Percentiles rank a stretch among this genome's conserved stretches.
phyloP scores from a whole-genome alignment of 768 basidiomycete species.

The Peribolospora kevripleyi region DNA sequence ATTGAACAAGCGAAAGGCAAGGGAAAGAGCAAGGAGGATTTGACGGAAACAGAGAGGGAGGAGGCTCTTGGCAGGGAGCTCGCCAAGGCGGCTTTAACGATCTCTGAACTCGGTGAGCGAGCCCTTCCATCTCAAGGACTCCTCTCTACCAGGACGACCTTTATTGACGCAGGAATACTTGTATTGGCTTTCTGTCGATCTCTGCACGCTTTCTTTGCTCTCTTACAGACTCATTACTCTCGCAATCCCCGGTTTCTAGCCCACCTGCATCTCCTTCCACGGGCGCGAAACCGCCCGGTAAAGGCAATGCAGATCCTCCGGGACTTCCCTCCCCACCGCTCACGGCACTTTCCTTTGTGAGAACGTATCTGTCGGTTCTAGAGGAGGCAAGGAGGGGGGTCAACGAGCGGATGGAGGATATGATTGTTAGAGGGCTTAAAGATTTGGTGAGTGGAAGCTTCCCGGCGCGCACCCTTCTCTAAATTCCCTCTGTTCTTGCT shows the following conservation, averaged over 20 bases:
- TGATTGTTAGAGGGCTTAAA: constrained; percentile 57
- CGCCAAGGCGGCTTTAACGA: constrained; percentile 78
- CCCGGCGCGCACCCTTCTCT: too few relatives aligned
- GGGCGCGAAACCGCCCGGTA: too few relatives aligned
- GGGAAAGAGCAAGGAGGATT: background rate
- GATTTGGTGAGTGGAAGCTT: constrained; percentile 35
- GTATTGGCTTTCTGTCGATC: background rate
- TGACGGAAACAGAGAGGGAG: constrained; percentile 25
- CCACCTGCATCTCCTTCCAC: too few relatives aligned
- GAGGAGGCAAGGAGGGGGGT: constrained; percentile 45
- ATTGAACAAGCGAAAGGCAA: background rate
- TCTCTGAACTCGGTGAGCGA: constrained; percentile 60
- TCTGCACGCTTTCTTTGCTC: background rate
- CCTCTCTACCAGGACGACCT: too few relatives aligned
- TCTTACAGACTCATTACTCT: too few relatives aligned
- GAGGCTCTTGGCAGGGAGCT: constrained; percentile 68
- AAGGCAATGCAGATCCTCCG: too few relatives aligned
- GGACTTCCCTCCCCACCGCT: too few relatives aligned
- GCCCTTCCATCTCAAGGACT: background rate
- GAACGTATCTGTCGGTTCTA: constrained; percentile 27
- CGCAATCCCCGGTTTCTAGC: too few relatives aligned
- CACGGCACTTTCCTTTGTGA: too few relatives aligned
- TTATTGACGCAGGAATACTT: too few relatives aligned
- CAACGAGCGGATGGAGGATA: constrained; percentile 66
- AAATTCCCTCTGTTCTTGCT: background rate